Conservation (phyloP, 2,329 filamentous ascomycete genomes). For the Monosporascus sp. region DNA sequence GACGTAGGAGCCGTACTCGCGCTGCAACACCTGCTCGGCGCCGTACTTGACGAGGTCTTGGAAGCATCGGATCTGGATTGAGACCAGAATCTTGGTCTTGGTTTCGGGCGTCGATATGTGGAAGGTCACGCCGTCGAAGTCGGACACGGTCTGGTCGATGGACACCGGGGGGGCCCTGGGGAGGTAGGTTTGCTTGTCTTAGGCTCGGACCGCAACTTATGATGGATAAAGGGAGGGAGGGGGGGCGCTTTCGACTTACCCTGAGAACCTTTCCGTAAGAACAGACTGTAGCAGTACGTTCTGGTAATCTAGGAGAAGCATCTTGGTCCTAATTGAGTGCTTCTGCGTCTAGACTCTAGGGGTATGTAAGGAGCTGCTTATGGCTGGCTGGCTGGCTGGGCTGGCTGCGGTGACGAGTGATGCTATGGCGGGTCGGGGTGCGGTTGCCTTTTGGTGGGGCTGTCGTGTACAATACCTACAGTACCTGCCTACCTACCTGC, state of each 20-base stretch:
- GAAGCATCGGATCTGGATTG: slow-evolving; percentile 92
- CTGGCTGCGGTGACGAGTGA: too few species aligned
- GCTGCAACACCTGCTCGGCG: slow-evolving; percentile 81
- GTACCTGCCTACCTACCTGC: background rate
- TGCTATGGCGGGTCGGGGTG: background rate
- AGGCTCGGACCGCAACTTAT: slow-evolving; percentile 2
- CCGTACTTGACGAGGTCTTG: slow-evolving; percentile 89
- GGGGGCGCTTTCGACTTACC: slow-evolving; percentile 45
- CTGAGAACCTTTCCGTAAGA: slow-evolving; percentile 88
- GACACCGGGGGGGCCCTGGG: slow-evolving; percentile 73
- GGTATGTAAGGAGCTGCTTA: slow-evolving; percentile 6
- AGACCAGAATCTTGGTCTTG: slow-evolving; percentile 92
- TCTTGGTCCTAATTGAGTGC: slow-evolving; percentile 35
- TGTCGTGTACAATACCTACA: slow-evolving; percentile 5
- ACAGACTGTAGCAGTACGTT: slow-evolving; percentile 97
- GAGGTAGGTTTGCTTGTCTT: slow-evolving; percentile 31
- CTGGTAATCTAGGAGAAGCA: slow-evolving; percentile 97
- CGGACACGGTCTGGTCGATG: slow-evolving; percentile 97
- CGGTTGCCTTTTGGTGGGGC: slow-evolving; percentile 1
- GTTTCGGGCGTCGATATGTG: slow-evolving; percentile 94
- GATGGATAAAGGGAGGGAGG: too few species aligned
- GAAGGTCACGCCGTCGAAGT: slow-evolving; percentile 98
- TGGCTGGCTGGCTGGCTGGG: too few species aligned
- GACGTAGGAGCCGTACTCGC: slow-evolving; percentile 92
- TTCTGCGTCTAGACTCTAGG: slow-evolving; percentile 4